These are phyloP conservation scores for Phytophthora pluvialis DNA, from an alignment of 352 stramenopile species.

Conservation along the genomic window DNA sequence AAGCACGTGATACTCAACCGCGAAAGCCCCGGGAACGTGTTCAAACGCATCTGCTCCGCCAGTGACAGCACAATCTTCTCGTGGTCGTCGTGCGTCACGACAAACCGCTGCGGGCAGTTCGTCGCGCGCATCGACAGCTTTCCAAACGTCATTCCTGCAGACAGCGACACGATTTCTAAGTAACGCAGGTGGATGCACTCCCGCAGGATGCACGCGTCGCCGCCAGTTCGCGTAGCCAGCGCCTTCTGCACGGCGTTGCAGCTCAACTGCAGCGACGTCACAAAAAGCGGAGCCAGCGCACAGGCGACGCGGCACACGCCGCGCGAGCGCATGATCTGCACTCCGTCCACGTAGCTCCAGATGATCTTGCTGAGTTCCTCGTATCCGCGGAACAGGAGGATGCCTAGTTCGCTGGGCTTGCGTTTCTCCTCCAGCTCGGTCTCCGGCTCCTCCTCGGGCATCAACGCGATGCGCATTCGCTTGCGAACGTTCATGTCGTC, in stretches of 20 bases:
- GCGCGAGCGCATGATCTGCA: conserved; percentile 79
- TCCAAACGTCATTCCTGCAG: conserved; percentile 82
- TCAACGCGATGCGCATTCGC: conserved; percentile 32
- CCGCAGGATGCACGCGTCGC: conserved; percentile 52
- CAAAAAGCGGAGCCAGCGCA: conserved; percentile 59
- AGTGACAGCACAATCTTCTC: conserved; percentile 84
- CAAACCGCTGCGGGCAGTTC: conserved; percentile 86
- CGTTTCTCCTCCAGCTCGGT: conserved; percentile 31
- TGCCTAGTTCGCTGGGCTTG: conserved; percentile 43
- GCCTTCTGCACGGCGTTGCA: conserved; percentile 77
- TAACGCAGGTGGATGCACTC: conserved; percentile 71
- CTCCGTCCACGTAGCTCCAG: conserved; percentile 81
- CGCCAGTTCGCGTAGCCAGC: conserved; percentile 45
- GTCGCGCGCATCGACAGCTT: conserved; percentile 86
- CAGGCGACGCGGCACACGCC: conserved; percentile 54
- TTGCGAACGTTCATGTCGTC: conserved; percentile 15
- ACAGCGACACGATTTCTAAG: conserved; percentile 82
- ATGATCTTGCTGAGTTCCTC: conserved; percentile 77
- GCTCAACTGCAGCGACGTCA: conserved; percentile 79
- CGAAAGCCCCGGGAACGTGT: conserved; percentile 59
- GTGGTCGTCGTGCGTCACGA: conserved; percentile 88
- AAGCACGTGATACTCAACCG: conserved; percentile 79
- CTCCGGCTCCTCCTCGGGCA: conserved; percentile 21
- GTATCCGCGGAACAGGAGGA: conserved; percentile 65
- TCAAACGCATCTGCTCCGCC: conserved; percentile 66